Evolutionary conservation across 306 rosid genomes (phyloP).

Genomic region (Herpetospermum pedunculosum): DNA sequence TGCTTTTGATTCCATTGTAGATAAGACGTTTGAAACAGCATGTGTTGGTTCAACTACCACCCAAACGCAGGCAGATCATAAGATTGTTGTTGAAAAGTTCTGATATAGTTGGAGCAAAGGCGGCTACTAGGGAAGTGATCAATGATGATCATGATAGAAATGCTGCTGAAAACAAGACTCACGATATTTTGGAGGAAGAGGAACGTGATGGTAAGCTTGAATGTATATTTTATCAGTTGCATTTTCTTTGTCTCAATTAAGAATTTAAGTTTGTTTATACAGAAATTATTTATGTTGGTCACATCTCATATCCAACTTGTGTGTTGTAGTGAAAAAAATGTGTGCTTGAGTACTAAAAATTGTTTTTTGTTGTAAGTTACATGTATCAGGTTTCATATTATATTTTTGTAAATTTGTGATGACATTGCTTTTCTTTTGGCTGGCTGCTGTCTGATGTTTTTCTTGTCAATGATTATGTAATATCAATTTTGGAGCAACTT

Average conservation of each 20-base stretch:
- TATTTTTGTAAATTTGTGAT: neutral
- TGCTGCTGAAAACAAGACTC: slow-evolving; percentile 23
- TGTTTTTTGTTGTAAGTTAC: neutral
- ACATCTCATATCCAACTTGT: neutral
- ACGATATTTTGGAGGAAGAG: slow-evolving; percentile 38
- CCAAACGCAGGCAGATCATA: slow-evolving; percentile 82
- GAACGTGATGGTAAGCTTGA: slow-evolving; percentile 44
- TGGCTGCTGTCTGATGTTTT: neutral
- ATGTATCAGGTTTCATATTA: neutral
- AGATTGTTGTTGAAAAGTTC: slow-evolving; percentile 54
- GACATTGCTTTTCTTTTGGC: neutral
- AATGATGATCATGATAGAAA: slow-evolving; percentile 21
- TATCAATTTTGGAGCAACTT: neutral
- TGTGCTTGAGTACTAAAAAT: neutral
- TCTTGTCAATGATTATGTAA: neutral
- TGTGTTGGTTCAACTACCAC: slow-evolving; percentile 78
- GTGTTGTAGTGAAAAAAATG: neutral
- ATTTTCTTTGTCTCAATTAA: neutral
- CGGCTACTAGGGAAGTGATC: slow-evolving; percentile 32
- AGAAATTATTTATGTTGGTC: neutral
- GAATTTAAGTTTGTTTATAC: too few species aligned
- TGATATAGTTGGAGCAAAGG: slow-evolving; percentile 71
- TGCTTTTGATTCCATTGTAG: slow-evolving; percentile 28
- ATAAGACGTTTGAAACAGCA: slow-evolving; percentile 93
- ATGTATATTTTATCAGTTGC: slow-evolving; percentile 1